Percentiles rank a stretch among this genome's conserved stretches.
phyloP scores from a whole-genome alignment of 2,329 filamentous ascomycete species.

The Mariannaea elegans region DNA sequence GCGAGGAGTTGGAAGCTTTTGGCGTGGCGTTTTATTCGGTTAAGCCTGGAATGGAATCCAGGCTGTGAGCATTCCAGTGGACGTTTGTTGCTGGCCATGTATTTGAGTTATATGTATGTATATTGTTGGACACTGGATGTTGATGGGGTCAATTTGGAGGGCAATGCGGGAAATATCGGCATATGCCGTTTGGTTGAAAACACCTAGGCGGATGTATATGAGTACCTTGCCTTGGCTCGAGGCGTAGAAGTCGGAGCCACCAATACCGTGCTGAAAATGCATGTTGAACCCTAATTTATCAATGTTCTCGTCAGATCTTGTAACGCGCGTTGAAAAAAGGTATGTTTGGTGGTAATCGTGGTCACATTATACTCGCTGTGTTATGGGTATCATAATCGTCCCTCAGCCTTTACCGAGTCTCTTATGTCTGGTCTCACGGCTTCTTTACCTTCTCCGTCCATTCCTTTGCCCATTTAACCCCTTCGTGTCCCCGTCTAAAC shows the following conservation, averaged over 20 bases:
- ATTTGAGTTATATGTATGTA: not conserved
- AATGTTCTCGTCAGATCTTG: not conserved
- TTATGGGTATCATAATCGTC: constrained; percentile 31
- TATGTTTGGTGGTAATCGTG: not conserved
- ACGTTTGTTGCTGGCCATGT: constrained; percentile 4
- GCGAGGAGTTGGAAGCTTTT: constrained; percentile 26
- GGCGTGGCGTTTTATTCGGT: constrained; percentile 34
- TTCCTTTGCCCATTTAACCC: constrained; percentile 72
- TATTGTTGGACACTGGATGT: not conserved
- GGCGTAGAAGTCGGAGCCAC: constrained; percentile 40
- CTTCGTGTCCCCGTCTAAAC: constrained; percentile 79
- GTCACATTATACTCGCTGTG: constrained; percentile 13
- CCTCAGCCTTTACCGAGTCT: not conserved
- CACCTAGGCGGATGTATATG: constrained; percentile 38
- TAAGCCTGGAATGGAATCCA: not conserved
- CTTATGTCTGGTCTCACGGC: constrained; percentile 33
- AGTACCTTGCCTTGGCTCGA: constrained; percentile 41
- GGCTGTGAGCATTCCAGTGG: not conserved
- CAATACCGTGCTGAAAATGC: constrained; percentile 41
- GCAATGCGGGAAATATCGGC: constrained; percentile 31
- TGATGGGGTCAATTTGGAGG: constrained; percentile 29
- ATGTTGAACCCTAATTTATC: constrained; percentile 31
- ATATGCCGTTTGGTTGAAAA: constrained; percentile 40
- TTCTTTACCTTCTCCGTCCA: constrained; percentile 71
- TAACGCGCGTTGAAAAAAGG: not conserved